Conservation (phyloP, 2,329 filamentous ascomycete genomes). For the Aureobasidium uvarum region DNA sequence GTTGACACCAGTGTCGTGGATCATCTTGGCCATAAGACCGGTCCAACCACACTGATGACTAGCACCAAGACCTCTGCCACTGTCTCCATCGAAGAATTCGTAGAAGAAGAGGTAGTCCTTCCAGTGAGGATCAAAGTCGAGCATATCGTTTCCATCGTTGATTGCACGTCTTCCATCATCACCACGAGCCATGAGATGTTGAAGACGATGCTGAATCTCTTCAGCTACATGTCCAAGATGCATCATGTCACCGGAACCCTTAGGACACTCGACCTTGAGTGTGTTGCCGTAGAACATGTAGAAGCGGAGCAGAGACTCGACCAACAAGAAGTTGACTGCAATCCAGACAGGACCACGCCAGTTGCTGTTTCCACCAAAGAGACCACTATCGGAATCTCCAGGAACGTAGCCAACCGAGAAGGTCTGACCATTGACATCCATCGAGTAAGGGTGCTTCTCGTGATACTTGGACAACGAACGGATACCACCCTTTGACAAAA, state of each 20-base stretch:
- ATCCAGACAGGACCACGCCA: conserved; percentile 96
- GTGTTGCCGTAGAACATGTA: conserved; percentile 92
- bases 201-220: conserved; percentile 89
- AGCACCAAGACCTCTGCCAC: conserved; percentile 81
- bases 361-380: conserved; percentile 97
- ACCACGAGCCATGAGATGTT: conserved; percentile 82
- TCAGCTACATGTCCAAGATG: conserved; percentile 93
- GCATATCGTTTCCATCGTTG: conserved; percentile 77
- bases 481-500: conserved; percentile 85
- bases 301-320: conserved; percentile 92
- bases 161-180: conserved; percentile 85
- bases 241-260: conserved; percentile 91
- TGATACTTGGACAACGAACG: conserved; percentile 90
- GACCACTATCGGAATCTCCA: conserved; percentile 91
- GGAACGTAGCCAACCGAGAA: conserved; percentile 89
- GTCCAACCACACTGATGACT: conserved; percentile 98
- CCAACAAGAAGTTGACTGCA: conserved; percentile 90
- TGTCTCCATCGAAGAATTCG: conserved; percentile 95
- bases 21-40: conserved; percentile 91
- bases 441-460: conserved; percentile 84
- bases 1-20: conserved; percentile 89
- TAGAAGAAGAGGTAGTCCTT: conserved; percentile 94
- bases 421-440: conserved; percentile 90
- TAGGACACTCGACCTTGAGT: conserved; percentile 89
- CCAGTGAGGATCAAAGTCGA: conserved; percentile 92